These are phyloP conservation scores for Lactarius hengduanensis DNA, from an alignment of 768 basidiomycete species.

Conservation along the genomic window DNA sequence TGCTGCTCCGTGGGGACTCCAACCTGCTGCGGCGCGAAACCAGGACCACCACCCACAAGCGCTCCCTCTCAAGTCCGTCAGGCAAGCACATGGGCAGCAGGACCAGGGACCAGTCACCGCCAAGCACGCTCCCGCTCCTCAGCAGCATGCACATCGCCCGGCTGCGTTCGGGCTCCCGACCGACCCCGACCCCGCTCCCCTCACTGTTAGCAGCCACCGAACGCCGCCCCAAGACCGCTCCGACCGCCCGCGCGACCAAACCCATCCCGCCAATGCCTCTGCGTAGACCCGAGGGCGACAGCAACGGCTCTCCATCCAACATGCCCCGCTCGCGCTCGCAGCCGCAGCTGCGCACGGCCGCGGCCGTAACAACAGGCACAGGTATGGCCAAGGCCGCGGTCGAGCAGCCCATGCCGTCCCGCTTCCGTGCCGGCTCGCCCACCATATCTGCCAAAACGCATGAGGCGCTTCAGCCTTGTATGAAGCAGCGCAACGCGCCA, in stretches of 20 bases:
- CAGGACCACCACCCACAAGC: neutral
- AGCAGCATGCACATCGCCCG: neutral
- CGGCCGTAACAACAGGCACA: neutral
- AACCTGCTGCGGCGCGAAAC: neutral
- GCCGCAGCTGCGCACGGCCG: neutral
- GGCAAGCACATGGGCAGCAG: neutral
- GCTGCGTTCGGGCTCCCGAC: slow-evolving; percentile 18
- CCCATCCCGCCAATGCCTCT: neutral
- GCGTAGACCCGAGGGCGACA: neutral
- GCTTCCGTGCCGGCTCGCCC: neutral
- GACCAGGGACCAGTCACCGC: neutral
- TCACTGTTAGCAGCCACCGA: neutral
- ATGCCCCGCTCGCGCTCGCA: neutral
- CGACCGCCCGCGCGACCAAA: neutral
- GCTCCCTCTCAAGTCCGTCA: neutral
- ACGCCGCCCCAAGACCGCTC: slow-evolving; percentile 7
- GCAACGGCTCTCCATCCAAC: neutral
- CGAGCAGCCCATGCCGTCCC: neutral
- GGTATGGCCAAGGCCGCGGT: neutral
- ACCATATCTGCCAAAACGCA: neutral
- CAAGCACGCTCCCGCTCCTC: slow-evolving; percentile 2
- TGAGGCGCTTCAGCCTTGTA: neutral
- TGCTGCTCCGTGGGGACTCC: neutral
- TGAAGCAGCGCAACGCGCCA: neutral
- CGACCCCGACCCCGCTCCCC: neutral